A percentile compares a stretch with the other conserved stretches of the same genome.
Evolutionary conservation across 345 rosid genomes (phyloP).

Genomic region (Aquilaria yunnanensis): DNA sequence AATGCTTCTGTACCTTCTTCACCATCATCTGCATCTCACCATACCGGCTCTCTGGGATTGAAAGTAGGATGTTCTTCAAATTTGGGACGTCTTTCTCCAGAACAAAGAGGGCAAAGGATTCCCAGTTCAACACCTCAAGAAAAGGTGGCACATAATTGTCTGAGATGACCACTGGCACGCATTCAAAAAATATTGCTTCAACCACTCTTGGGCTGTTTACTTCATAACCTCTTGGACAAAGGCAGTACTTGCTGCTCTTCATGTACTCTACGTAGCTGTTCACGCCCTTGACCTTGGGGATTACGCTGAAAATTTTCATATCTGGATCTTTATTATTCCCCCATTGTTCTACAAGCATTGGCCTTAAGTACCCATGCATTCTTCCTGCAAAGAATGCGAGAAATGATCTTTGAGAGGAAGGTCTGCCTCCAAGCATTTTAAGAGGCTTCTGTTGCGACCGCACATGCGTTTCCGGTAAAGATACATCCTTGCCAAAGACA

Average conservation of each 20-base stretch:
- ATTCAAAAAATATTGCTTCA: conserved; percentile 81
- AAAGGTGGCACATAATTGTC: conserved; percentile 93
- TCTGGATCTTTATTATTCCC: conserved; percentile 72
- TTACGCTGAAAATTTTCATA: conserved; percentile 63
- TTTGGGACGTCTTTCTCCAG: conserved; percentile 80
- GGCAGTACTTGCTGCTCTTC: conserved; percentile 96
- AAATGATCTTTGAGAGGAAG: conserved; percentile 56
- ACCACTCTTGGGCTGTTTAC: conserved; percentile 94
- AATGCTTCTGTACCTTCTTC: conserved; percentile 83
- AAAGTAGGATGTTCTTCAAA: conserved; percentile 67
- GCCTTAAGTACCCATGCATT: conserved; percentile 90
- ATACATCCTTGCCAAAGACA: conserved; percentile 78
- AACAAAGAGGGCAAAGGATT: conserved; percentile 79
- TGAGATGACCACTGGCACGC: conserved; percentile 90
- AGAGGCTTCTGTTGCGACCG: conserved; percentile 49
- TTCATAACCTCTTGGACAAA: conserved; percentile 91
- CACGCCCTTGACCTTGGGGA: conserved; percentile 58
- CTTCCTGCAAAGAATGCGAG: conserved; percentile 90
- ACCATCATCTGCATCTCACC: conserved; percentile 68
- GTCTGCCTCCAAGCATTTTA: conserved; percentile 64
- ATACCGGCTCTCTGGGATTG: conserved; percentile 52
- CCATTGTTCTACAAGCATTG: conserved; percentile 70
- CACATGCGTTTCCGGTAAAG: conserved; percentile 82
- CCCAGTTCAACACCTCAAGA: conserved; percentile 78
- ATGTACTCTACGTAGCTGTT: conserved; percentile 62